Evolutionary conservation across 495 filamentous ascomycete genomes (phyloP).

Genomic region (Hyaloscypha variabilis): DNA sequence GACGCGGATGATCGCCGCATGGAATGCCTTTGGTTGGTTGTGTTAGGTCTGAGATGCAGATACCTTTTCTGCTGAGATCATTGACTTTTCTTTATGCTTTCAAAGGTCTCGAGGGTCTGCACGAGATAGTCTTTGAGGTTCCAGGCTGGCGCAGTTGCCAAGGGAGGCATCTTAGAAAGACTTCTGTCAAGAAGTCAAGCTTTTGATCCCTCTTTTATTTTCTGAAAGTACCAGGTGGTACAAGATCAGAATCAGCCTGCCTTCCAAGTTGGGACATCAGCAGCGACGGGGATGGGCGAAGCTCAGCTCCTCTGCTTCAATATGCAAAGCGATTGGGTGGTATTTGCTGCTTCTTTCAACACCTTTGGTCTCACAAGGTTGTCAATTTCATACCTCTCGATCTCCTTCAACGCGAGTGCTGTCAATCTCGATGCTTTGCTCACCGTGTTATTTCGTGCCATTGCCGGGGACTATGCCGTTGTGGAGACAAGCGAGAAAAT

Average conservation of each 20-base stretch:
- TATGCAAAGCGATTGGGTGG: neutral
- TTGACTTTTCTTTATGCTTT: neutral
- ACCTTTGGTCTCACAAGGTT: too few relatives aligned
- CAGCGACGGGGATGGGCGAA: neutral
- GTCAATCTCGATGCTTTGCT: too few relatives aligned
- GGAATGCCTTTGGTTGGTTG: constrained; percentile 3
- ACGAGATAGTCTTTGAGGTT: neutral
- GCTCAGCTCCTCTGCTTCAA: neutral
- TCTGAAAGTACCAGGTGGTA: neutral
- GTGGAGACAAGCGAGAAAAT: too few relatives aligned
- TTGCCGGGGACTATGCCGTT: too few relatives aligned
- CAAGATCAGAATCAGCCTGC: neutral
- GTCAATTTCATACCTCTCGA: too few relatives aligned
- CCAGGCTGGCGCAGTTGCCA: neutral
- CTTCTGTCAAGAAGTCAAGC: neutral
- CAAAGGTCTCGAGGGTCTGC: neutral
- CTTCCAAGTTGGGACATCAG: neutral
- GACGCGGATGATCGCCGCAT: constrained; percentile 7
- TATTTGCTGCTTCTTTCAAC: neutral
- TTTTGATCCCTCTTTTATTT: too few relatives aligned
- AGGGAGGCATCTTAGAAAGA: neutral
- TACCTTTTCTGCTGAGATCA: neutral
- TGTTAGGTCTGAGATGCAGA: neutral
- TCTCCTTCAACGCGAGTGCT: too few relatives aligned
- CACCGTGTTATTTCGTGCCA: too few relatives aligned